Evolutionary conservation across 495 filamentous ascomycete genomes (phyloP), one percentile per base, ranked within the genome.

Genomic region (Choiromyces venosus): DNA sequence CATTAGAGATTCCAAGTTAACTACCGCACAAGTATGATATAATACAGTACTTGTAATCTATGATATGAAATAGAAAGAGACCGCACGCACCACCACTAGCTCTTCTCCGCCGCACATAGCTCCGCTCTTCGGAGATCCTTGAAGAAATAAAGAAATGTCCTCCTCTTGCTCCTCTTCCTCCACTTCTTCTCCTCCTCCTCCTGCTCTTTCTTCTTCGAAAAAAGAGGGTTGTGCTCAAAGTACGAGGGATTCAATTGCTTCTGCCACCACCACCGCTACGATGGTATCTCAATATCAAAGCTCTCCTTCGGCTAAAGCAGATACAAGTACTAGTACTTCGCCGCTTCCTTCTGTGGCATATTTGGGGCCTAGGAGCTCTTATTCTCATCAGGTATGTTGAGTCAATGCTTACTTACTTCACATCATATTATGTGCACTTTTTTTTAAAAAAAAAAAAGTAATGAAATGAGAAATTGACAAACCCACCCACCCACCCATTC

Each of bases 381-480:
- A 96, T 83, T 94, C 95, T 14, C 94, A 98, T 82, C 94, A 97
- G 88, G 94, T 96, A 86, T 2, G 80, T 71, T 66, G 29, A n/a
- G 56, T 36, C 70, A 66, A 61, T 35, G 9, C 39, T 37, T 19
- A 7, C 46, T 38, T 37, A 37, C n/a, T 44, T 39, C 29, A 35
- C 40, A 40, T 37, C 46, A 56, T 40, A n/a, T n/a, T n/a, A 12
- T 61, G 8, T n/a, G 21, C 52, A 12, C 52, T 61, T 61, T 61
- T 12, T n/a, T n/a, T n/a, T n/a, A n/a, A n/a, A n/a, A n/a, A n/a
- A n/a, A n/a, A 8, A 36, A 14, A 46, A 61, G 42, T 38, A 21
- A 35, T n/a, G 36, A 56, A 25, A 16, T 1, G 0, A 19, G n/a
- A n/a, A n/a, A 39, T 36, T 76, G 16, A 75, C 52, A 19, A 37